phyloP scores from a whole-genome alignment of 257 asterid species.

The Rubia yunnanensis region DNA sequence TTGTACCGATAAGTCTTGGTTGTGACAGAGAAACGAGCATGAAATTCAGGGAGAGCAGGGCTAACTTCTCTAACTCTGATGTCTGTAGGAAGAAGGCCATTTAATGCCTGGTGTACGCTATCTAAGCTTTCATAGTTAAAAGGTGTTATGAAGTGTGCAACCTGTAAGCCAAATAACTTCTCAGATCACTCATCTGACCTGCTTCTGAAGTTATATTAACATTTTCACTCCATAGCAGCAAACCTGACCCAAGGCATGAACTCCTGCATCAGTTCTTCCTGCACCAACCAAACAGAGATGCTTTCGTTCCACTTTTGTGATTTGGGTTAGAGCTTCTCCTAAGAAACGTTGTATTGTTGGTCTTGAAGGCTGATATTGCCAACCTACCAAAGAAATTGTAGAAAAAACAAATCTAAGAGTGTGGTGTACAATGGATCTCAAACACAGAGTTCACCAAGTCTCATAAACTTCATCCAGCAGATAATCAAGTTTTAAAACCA shows the following conservation, averaged over 20 bases:
- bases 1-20: constrained; percentile 74
- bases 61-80: constrained; percentile 73
- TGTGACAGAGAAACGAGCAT: constrained; percentile 84
- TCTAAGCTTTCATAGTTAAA: constrained; percentile 63
- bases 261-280: constrained; percentile 94
- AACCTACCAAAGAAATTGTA: constrained; percentile 34
- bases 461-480: neutral
- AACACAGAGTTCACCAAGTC: neutral
- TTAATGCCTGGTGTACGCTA: constrained; percentile 57
- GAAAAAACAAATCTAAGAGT: constrained; percentile 1
- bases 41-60: constrained; percentile 66
- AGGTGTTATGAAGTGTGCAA: constrained; percentile 78
- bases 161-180: constrained; percentile 35
- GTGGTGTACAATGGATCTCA: neutral
- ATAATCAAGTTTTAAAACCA: neutral
- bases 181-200: constrained; percentile 9
- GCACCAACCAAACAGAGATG: constrained; percentile 71
- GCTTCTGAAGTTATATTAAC: constrained; percentile 7
- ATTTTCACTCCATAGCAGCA: constrained; percentile 15
- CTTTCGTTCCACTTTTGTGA: constrained; percentile 55
- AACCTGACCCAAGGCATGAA: constrained; percentile 96
- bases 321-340: constrained; percentile 57
- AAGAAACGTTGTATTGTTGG: constrained; percentile 73
- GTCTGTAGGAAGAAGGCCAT: constrained; percentile 72
- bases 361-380: constrained; percentile 78